A percentile compares a stretch with the other conserved stretches of the same genome.
Conservation (phyloP, 78 protist genomes). For the Dictyostelium brefeldianum region DNA sequence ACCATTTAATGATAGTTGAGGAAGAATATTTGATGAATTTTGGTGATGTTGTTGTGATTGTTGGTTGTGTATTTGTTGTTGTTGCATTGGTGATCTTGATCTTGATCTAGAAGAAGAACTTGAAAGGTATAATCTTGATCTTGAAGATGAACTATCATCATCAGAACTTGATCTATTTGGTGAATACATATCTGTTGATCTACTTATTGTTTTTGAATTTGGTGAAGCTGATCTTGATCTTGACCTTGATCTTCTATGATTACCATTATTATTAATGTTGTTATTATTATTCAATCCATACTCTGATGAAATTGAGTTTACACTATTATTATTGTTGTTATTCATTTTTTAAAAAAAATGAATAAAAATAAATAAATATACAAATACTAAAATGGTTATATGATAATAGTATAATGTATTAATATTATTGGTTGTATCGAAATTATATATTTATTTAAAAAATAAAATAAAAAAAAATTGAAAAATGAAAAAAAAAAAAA, state of each 20-base stretch:
- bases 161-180: neutral
- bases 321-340: neutral
- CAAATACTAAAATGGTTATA: no score
- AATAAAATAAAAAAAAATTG: neutral
- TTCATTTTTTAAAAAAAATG: neutral
- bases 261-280: neutral
- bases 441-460: no score
- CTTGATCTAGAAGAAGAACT: neutral
- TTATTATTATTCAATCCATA: neutral
- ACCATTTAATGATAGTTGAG: neutral
- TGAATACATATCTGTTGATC: constrained; percentile 5
- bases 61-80: neutral
- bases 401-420: neutral
- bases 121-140: neutral
- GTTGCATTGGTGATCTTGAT: neutral
- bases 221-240: constrained; percentile 30
- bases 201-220: neutral
- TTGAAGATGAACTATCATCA: neutral
- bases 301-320: neutral
- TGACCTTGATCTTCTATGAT: constrained; percentile 23
- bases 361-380: no score
- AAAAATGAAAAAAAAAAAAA: neutral
- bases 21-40: neutral
- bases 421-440: no score
- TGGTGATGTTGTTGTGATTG: neutral